Evolutionary conservation across 2,329 filamentous ascomycete species (phyloP), one percentile per base, ranked within the genome.

Genomic region (Penicillium brevicompactum): DNA sequence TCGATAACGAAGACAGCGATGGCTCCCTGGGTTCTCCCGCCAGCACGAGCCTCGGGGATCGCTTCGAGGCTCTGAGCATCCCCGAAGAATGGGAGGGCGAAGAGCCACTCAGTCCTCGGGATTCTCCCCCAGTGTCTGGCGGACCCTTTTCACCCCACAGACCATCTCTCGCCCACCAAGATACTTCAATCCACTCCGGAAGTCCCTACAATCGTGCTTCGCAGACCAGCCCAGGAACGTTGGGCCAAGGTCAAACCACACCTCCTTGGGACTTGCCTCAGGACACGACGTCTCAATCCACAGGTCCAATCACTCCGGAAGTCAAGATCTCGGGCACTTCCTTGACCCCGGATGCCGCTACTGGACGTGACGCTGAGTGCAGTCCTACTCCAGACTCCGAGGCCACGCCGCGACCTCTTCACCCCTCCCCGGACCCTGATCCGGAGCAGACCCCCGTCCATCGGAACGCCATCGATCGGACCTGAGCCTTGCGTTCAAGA

Each of bases 11-110:
- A 32, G 48, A 45, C 40, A 64, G 66, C 27, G 67, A 68, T 5
- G 66, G 69, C 18, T 51, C 55, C 22, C 43, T 64, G 30, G 62
- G 61, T 3, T 64, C 70, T 2, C 60, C 64, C 6, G 57, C 53
- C 22, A 68, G 58, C 44, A 58, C 60, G 7, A 65, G 59, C 5
- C 45, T 74, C 10, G 73, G 71, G 47, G 67, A 70, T 40, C 61
- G 58, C 8, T 68, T 75, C 22, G 69, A 71, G 27, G 65, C 63
- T 5, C 64, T 76, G 34, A 65, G 69, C 27, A 67, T 76, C 31
- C 65, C 66, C 4, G 71, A 74, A 32, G 72, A 75, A 47, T 63
- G 65, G 1, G 67, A 73, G 48, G 54, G 63, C 8, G 72, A 74
- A 41, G 67, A 73, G 24, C 57, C 62, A 11, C 58, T 61, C 21